Evolutionary conservation across 768 basidiomycete species (phyloP).

Genomic region (Lentinula guzmanii): DNA sequence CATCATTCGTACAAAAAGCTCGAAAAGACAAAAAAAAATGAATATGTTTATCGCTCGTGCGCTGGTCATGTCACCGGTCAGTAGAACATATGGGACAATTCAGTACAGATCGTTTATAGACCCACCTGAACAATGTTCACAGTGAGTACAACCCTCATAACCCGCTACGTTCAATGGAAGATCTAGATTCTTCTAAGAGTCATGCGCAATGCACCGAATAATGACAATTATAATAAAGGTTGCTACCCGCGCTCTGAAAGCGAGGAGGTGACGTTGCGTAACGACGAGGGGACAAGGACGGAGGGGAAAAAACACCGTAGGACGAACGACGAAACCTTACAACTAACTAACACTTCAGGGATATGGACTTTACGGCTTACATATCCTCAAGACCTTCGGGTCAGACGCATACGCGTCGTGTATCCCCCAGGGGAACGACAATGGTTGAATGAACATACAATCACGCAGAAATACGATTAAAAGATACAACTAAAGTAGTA

Average conservation of each 20-base stretch:
- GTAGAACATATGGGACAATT: no score
- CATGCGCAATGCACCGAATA: no score
- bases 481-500: background rate
- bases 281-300: background rate
- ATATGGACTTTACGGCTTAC: background rate
- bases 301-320: background rate
- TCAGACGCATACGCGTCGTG: conserved; percentile 14
- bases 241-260: background rate
- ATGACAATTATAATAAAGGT: background rate
- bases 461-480: background rate
- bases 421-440: background rate
- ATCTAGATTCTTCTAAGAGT: no score
- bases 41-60: no score
- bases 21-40: no score
- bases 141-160: no score
- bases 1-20: no score
- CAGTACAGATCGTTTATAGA: no score
- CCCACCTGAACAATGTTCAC: no score
- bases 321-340: background rate
- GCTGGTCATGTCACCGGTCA: no score
- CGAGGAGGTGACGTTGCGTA: background rate
- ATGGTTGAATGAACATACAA: background rate
- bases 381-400: background rate
- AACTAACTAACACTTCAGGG: background rate
- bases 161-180: background rate